Evolutionary conservation across 2,329 filamentous ascomycete genomes (phyloP), one percentile per base, ranked within the genome.

Genomic region (Niveomyces coronatus): DNA sequence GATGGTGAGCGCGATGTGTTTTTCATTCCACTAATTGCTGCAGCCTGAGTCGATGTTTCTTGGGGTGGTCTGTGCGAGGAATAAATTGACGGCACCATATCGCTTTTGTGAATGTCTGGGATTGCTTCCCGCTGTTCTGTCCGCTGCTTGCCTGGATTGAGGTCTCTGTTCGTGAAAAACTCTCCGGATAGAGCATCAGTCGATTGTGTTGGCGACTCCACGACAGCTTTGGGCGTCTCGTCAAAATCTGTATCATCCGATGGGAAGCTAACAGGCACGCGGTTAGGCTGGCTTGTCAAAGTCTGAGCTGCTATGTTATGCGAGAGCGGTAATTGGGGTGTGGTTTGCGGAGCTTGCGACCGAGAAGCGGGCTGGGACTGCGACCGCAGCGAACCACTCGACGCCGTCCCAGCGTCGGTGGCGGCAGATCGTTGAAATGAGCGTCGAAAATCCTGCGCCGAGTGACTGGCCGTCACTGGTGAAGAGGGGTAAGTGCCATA

Each of bases 351-450:
- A 49, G 62, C 22, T 32, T 56, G 49, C 46, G 63, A 59, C 20
- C 73, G 63, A 23, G 72, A 69, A 3, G 76, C 75, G 17, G 76
- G 76, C 51, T 80, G 76, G n/a, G 76, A 80, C 51, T 81, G 76
- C 18, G 76, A 81, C 45, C 76, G 67, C 44, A 77, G 54, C n/a
- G 73, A 63, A 47, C 74, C 72, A 39, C 63, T 71, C 18, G 72
- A 64, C 36, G 65, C 57, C 14, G 60, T 50, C 9, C 64, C 64
- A 11, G 65, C 54, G 24, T 78, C 74, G 17, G 64, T 69, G 13
- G 65, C 60, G 17, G 63, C 57, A 2, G 72, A 70, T 49, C 76
- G 63, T 45, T 79, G 74, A 38, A 75, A 57, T 32, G 71, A 67
- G 36, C 75, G 65, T 45, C 76, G 67, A 47, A 70, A 71, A 43